Evolutionary conservation across 2,329 filamentous ascomycete species (phyloP).

Genomic region (Passalora sequoiae): DNA sequence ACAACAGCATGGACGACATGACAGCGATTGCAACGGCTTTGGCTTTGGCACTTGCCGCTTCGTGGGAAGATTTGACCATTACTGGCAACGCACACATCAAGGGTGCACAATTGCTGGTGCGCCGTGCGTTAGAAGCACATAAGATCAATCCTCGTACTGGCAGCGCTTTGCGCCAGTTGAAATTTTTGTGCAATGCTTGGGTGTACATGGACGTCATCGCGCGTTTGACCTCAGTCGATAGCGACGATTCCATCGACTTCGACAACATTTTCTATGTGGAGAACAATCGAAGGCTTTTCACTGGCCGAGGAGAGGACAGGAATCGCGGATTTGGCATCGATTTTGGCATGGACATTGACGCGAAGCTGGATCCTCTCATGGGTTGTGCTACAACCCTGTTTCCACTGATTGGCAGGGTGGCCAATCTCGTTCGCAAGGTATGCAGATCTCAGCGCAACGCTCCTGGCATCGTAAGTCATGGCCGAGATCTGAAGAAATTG

Average conservation of each 20-base stretch:
- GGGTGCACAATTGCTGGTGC: conserved; percentile 60
- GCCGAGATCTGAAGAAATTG: conserved; percentile 55
- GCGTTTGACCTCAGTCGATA: conserved; percentile 58
- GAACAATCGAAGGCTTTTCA: conserved; percentile 32
- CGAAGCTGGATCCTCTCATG: conserved; percentile 65
- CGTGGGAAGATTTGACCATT: conserved; percentile 64
- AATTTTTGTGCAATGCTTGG: conserved; percentile 67
- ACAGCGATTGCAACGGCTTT: conserved; percentile 65
- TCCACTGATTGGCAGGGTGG: conserved; percentile 62
- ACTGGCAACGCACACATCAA: conserved; percentile 66
- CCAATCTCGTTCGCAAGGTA: conserved; percentile 60
- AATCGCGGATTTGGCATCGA: conserved; percentile 35
- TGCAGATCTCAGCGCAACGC: conserved; percentile 53
- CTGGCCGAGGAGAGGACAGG: conserved; percentile 19
- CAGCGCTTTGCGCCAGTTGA: conserved; percentile 51
- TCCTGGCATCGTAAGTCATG: conserved; percentile 57
- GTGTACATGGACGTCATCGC: conserved; percentile 70
- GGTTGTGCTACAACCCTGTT: conserved; percentile 64
- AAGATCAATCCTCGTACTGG: conserved; percentile 38
- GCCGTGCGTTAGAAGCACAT: conserved; percentile 52
- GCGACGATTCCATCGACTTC: conserved; percentile 53
- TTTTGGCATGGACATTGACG: conserved; percentile 38
- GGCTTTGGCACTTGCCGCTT: conserved; percentile 63
- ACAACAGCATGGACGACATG: conserved; percentile 57
- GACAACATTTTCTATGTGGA: conserved; percentile 40